Conservation (phyloP, 805 yeast species). For the Scheffersomyces amazonensis region DNA sequence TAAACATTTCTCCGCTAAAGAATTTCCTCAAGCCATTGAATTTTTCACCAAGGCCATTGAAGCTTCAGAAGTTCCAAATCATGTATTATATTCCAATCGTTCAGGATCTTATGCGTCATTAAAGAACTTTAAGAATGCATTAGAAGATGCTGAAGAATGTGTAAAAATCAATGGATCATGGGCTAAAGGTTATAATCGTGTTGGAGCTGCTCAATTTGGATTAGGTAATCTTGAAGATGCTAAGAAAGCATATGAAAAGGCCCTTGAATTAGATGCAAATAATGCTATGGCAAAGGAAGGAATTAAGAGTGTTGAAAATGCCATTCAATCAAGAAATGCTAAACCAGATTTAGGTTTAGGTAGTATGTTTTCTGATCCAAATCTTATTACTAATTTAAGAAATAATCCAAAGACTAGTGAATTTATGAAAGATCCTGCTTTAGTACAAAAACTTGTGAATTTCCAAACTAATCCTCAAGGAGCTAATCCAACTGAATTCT, state of each 20-base stretch:
- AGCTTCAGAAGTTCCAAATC: constrained; percentile 78
- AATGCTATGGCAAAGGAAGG: constrained; percentile 91
- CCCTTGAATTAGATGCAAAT: constrained; percentile 72
- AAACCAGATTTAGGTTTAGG: constrained; percentile 76
- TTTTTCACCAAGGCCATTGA: constrained; percentile 84
- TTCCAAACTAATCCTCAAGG: constrained; percentile 67
- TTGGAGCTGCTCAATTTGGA: constrained; percentile 93
- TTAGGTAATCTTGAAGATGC: constrained; percentile 77
- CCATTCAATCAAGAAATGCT: constrained; percentile 49
- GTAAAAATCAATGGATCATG: constrained; percentile 77
- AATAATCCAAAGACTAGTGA: constrained; percentile 85
- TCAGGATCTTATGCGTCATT: constrained; percentile 87
- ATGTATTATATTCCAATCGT: constrained; percentile 89
- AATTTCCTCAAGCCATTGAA: constrained; percentile 76
- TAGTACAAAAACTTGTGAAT: constrained; percentile 65
- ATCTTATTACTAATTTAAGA: constrained; percentile 69
- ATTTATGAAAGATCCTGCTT: constrained; percentile 80
- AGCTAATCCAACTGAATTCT: constrained; percentile 63
- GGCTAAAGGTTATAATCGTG: constrained; percentile 95
- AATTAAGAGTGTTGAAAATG: constrained; percentile 62
- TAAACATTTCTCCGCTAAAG: constrained; percentile 86
- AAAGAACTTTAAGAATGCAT: constrained; percentile 69
- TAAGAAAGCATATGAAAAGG: constrained; percentile 65
- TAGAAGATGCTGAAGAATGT: constrained; percentile 82
- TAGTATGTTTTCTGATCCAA: constrained; percentile 77